Evolutionary conservation across 1,139 yeast species (phyloP).

Genomic region (Candida glucosophila): DNA sequence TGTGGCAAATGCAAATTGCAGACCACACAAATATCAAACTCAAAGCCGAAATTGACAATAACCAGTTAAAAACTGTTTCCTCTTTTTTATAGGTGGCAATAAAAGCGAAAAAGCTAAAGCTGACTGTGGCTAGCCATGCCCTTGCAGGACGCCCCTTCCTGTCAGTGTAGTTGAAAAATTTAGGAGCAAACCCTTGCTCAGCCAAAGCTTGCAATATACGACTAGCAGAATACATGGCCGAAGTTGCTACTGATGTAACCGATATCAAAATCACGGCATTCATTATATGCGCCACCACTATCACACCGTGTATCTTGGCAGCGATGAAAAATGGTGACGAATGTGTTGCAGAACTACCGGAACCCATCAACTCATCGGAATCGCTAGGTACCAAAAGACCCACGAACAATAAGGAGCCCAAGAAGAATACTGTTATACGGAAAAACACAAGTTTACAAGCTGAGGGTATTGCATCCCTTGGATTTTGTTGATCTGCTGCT

Average conservation of each 20-base stretch:
- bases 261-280: slow-evolving; percentile 36
- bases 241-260: slow-evolving; percentile 38
- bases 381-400: slow-evolving; percentile 27
- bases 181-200: slow-evolving; percentile 36
- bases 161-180: slow-evolving; percentile 33
- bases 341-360: slow-evolving; percentile 16
- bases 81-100: slow-evolving; percentile 23
- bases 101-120: slow-evolving; percentile 15
- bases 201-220: slow-evolving; percentile 37
- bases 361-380: slow-evolving; percentile 23
- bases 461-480: slow-evolving; percentile 23
- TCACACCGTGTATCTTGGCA: slow-evolving; percentile 20
- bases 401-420: slow-evolving; percentile 24
- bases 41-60: slow-evolving; percentile 33
- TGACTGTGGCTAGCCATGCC: slow-evolving; percentile 17
- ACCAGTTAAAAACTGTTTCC: slow-evolving; percentile 31
- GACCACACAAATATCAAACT: slow-evolving; percentile 34
- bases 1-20: slow-evolving; percentile 21
- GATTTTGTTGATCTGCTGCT: slow-evolving; percentile 26
- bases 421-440: slow-evolving; percentile 21
- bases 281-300: slow-evolving; percentile 31
- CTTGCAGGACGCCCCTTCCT: slow-evolving; percentile 36
- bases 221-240: slow-evolving; percentile 36
- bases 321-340: slow-evolving; percentile 29
- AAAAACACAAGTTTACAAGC: slow-evolving; percentile 27